These are phyloP conservation scores for Pterula multifida DNA, from an alignment of 1,284 basidiomycete genomes.

Conservation along the genomic window DNA sequence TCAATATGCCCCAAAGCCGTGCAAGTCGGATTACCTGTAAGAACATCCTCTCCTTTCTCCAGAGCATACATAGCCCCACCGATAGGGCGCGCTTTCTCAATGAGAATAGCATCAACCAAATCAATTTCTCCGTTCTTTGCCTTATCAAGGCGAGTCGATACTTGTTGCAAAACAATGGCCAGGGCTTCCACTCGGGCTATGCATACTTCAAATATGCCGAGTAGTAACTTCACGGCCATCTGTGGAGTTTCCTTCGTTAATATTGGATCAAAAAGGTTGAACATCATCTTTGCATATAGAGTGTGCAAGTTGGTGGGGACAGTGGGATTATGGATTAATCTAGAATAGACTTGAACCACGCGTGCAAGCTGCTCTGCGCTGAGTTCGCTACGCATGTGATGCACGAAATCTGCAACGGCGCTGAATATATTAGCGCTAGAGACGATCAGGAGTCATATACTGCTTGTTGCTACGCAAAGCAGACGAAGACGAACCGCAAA, in stretches of 20 bases:
- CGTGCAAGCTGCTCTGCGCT: slow-evolving; percentile 68
- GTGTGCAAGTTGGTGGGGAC: slow-evolving; percentile 79
- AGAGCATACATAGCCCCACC: slow-evolving; percentile 61
- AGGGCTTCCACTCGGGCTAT: slow-evolving; percentile 83
- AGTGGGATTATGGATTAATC: slow-evolving; percentile 84
- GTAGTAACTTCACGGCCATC: slow-evolving; percentile 57
- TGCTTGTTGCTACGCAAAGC: slow-evolving; percentile 4
- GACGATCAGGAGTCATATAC: slow-evolving; percentile 7
- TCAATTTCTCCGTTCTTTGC: slow-evolving; percentile 34
- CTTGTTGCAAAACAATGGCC: slow-evolving; percentile 53
- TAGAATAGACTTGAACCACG: slow-evolving; percentile 80
- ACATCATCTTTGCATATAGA: slow-evolving; percentile 89
- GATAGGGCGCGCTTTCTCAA: slow-evolving; percentile 75
- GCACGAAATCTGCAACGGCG: slow-evolving; percentile 88
- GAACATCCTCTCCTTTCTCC: slow-evolving; percentile 68
- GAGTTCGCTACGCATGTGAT: slow-evolving; percentile 83
- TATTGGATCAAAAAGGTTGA: slow-evolving; percentile 82
- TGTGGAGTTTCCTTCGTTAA: slow-evolving; percentile 60
- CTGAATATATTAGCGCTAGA: slow-evolving; percentile 76
- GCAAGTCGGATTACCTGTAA: slow-evolving; percentile 45
- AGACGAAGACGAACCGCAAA: slow-evolving; percentile 49
- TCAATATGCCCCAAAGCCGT: neutral
- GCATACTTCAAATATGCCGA: slow-evolving; percentile 73
- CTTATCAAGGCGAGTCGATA: slow-evolving; percentile 34
- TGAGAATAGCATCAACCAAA: slow-evolving; percentile 36